These are phyloP conservation scores for Pythium brassicae DNA, from an alignment of 352 stramenopile species.

Conservation along the genomic window DNA sequence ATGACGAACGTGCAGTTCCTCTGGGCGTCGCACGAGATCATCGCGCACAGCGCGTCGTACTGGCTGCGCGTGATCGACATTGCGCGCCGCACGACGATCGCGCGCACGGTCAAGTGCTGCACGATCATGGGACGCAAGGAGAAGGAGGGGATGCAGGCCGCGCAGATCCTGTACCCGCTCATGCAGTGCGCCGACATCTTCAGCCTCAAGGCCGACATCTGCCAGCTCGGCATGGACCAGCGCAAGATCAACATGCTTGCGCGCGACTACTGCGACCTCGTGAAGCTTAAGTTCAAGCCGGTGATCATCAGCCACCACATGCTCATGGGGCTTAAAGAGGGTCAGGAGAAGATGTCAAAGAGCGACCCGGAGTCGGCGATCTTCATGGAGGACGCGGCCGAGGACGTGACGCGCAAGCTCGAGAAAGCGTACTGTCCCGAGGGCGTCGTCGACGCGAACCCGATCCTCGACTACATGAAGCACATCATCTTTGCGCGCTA, in stretches of 20 bases:
- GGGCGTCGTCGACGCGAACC: slow-evolving; percentile 88
- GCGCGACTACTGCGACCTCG: slow-evolving; percentile 97
- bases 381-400: slow-evolving; percentile 98
- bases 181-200: slow-evolving; percentile 99
- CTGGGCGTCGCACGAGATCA: slow-evolving; percentile 97
- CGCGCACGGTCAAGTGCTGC: slow-evolving; percentile 97
- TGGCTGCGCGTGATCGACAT: slow-evolving; percentile 95
- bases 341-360: slow-evolving; percentile 99
- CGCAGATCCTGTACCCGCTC: slow-evolving; percentile 96
- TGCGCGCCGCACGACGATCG: slow-evolving; percentile 87
- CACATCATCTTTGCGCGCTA: slow-evolving; percentile 95
- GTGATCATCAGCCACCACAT: slow-evolving; percentile 99
- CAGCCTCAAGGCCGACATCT: slow-evolving; percentile 99
- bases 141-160: slow-evolving; percentile 87
- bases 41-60: slow-evolving; percentile 86
- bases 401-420: slow-evolving; percentile 96
- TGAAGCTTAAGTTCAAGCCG: slow-evolving; percentile 92
- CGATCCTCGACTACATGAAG: slow-evolving; percentile 97
- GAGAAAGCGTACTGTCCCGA: slow-evolving; percentile 98
- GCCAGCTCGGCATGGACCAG: slow-evolving; percentile 98
- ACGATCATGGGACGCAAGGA: slow-evolving; percentile 98
- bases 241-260: slow-evolving; percentile 99
- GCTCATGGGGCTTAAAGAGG: slow-evolving; percentile 98
- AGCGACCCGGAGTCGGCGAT: slow-evolving; percentile 97
- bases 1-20: slow-evolving; percentile 99